These are phyloP conservation scores for Sonneratia caseolaris DNA, from an alignment of 345 rosid genomes.

Conservation along the genomic window DNA sequence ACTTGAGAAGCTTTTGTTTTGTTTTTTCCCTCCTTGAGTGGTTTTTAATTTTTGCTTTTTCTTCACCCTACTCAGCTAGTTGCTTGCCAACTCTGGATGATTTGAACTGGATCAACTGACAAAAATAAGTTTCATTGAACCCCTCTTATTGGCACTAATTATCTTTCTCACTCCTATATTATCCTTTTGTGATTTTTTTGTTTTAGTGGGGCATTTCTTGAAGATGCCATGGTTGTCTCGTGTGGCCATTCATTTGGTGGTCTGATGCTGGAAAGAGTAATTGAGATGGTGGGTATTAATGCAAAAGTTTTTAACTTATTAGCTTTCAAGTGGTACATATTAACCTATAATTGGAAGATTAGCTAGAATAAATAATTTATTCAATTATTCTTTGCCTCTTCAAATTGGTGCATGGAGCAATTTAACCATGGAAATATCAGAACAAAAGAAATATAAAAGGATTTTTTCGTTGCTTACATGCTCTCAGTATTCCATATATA, in stretches of 20 bases:
- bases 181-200: slow-evolving; percentile 14
- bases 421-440: not conserved
- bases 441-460: not conserved
- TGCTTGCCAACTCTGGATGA: not conserved
- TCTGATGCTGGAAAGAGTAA: slow-evolving; percentile 79
- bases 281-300: slow-evolving; percentile 54
- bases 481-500: not conserved
- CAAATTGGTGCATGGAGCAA: not conserved
- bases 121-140: not conserved
- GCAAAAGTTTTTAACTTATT: not conserved
- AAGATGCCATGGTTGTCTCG: slow-evolving; percentile 84
- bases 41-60: not conserved
- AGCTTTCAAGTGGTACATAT: not conserved
- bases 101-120: not conserved
- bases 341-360: not conserved
- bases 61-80: not conserved
- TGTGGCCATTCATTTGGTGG: slow-evolving; percentile 99
- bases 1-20: not conserved
- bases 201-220: slow-evolving; percentile 86
- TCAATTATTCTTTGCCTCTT: not conserved
- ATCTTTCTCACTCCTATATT: not conserved
- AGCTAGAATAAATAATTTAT: not conserved
- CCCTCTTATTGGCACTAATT: not conserved
- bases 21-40: not conserved
- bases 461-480: not conserved